Percentiles rank a stretch among this genome's conserved stretches.
Conservation (phyloP, 2,329 filamentous ascomycete genomes). For the Xenoacremonium recifei region DNA sequence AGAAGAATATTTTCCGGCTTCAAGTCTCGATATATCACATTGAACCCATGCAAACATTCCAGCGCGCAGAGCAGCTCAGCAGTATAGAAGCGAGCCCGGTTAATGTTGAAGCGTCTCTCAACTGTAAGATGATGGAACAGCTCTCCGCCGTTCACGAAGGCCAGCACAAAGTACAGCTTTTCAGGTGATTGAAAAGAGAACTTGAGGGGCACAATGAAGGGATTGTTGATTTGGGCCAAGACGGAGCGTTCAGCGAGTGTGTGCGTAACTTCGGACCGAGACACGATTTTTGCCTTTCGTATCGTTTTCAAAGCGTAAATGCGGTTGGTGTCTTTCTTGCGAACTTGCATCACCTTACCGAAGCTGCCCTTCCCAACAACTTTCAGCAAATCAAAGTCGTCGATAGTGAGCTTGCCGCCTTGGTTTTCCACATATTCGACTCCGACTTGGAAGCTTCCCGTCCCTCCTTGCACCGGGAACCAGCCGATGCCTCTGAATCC, state of each 20-base stretch:
- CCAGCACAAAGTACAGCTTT: slow-evolving; percentile 94
- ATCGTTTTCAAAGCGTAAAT: slow-evolving; percentile 99
- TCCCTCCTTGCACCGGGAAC: slow-evolving; percentile 87
- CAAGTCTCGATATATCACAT: slow-evolving; percentile 84
- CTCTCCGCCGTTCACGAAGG: slow-evolving; percentile 97
- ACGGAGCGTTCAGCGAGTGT: slow-evolving; percentile 95
- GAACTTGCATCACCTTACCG: slow-evolving; percentile 99
- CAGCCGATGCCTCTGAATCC: slow-evolving; percentile 80
- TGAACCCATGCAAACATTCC: slow-evolving; percentile 96
- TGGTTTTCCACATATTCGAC: slow-evolving; percentile 95
- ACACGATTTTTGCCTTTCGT: slow-evolving; percentile 98
- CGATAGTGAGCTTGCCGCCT: slow-evolving; percentile 85
- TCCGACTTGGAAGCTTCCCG: slow-evolving; percentile 84
- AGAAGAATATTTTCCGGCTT: slow-evolving; percentile 92
- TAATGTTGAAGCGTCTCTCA: slow-evolving; percentile 96
- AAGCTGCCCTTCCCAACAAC: slow-evolving; percentile 98
- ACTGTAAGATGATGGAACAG: slow-evolving; percentile 96
- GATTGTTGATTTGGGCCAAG: slow-evolving; percentile 98
- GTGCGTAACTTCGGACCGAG: slow-evolving; percentile 93
- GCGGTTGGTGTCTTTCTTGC: slow-evolving; percentile 94
- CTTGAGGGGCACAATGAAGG: slow-evolving; percentile 97
- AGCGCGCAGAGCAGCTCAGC: slow-evolving; percentile 93
- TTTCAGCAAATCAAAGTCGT: slow-evolving; percentile 96
- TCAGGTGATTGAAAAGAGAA: slow-evolving; percentile 99
- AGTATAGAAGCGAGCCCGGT: slow-evolving; percentile 94